These are phyloP conservation scores for Diplodia intermedia DNA, from an alignment of 2,329 filamentous ascomycete species.

Conservation along the genomic window DNA sequence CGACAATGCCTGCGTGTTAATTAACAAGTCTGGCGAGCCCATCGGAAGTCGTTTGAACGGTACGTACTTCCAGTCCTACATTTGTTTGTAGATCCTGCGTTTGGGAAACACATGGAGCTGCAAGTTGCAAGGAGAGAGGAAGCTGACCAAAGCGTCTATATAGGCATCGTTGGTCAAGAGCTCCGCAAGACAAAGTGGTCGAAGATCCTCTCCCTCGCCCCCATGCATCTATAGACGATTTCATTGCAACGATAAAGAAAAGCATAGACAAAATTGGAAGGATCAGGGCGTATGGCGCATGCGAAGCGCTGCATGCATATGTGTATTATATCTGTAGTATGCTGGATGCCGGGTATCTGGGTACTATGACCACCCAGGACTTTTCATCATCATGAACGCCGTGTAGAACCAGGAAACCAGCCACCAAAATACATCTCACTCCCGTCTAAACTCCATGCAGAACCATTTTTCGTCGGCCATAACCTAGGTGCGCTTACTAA, in stretches of 20 bases:
- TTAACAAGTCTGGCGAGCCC: constrained; percentile 96
- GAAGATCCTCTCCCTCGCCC: constrained; percentile 95
- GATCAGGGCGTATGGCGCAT: not conserved
- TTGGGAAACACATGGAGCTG: not conserved
- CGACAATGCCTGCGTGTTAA: constrained; percentile 96
- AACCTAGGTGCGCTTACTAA: not conserved
- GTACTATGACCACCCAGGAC: constrained; percentile 26
- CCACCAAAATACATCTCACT: constrained; percentile 15
- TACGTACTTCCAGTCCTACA: constrained; percentile 37
- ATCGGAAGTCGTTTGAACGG: constrained; percentile 91
- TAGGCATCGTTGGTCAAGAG: constrained; percentile 86
- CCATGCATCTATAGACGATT: constrained; percentile 70
- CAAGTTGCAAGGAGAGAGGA: not conserved
- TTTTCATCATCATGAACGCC: constrained; percentile 29
- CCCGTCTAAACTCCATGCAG: constrained; percentile 19
- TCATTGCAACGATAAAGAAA: constrained; percentile 26
- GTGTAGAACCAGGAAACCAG: constrained; percentile 8
- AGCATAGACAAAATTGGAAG: constrained; percentile 8
- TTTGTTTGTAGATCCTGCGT: not conserved
- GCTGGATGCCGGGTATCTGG: constrained; percentile 25
- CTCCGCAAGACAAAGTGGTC: constrained; percentile 94
- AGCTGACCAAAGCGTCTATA: constrained; percentile 37
- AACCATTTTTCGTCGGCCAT: constrained; percentile 5
- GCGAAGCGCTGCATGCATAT: constrained; percentile 11
- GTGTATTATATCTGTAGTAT: constrained; percentile 25